phyloP scores from a whole-genome alignment of 169 alveolate genomes.

The Hammondia hammondi region DNA sequence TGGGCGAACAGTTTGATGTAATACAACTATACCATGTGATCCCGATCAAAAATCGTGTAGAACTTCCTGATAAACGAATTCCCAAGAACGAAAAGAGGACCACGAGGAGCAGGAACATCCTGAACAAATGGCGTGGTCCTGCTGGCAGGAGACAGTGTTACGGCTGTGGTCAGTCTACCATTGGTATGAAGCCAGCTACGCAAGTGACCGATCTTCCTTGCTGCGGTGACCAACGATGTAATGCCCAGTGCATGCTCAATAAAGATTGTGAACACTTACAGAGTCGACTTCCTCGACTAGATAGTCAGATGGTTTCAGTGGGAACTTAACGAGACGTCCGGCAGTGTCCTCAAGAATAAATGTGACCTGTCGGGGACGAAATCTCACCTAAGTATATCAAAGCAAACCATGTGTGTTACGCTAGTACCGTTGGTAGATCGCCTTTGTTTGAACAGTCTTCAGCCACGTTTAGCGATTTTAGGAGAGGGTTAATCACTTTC shows the following conservation, averaged over 20 bases:
- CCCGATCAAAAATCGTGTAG: slow-evolving; percentile 81
- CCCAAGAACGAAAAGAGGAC: slow-evolving; percentile 87
- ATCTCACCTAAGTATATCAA: background rate
- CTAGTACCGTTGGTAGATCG: slow-evolving; percentile 76
- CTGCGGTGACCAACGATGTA: slow-evolving; percentile 7
- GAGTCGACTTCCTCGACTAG: slow-evolving; percentile 77
- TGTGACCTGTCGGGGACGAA: slow-evolving; percentile 67
- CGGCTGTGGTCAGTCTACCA: slow-evolving; percentile 54
- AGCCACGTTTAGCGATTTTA: slow-evolving; percentile 77
- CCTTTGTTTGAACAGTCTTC: slow-evolving; percentile 83
- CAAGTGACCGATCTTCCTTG: slow-evolving; percentile 61
- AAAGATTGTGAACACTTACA: slow-evolving; percentile 23
- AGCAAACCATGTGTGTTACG: background rate
- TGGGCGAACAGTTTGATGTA: background rate
- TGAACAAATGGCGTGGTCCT: slow-evolving; percentile 41
- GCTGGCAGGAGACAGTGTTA: background rate
- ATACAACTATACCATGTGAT: slow-evolving; percentile 66
- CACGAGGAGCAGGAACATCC: slow-evolving; percentile 86
- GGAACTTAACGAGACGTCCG: slow-evolving; percentile 76
- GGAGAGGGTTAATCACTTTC: slow-evolving; percentile 78
- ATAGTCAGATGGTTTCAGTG: slow-evolving; percentile 79
- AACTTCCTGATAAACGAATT: slow-evolving; percentile 83
- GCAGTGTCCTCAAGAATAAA: slow-evolving; percentile 74
- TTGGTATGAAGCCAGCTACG: slow-evolving; percentile 76
- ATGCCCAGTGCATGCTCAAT: background rate